Base-by-base conservation (phyloP, 495 filamentous ascomycete species). In the Tuber melanosporum region DNA sequence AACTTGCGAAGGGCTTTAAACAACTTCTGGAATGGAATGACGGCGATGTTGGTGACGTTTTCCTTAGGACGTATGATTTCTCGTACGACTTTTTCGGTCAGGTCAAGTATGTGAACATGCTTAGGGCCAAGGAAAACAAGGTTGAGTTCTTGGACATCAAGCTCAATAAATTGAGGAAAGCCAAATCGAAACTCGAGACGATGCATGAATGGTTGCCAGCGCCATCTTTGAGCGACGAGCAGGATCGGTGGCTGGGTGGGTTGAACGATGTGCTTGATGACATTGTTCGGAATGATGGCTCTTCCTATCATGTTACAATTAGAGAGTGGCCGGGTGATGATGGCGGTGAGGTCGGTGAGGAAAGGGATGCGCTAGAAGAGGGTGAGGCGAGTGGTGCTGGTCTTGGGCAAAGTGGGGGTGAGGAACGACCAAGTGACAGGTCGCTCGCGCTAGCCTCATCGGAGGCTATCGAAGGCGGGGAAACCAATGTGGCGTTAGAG, bases 1-100 rank as follows among this genome's bases (percentile, higher is more conserved):
- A 91, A 20, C 88, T 97, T 0, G 89, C 89, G 32, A 91, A 87
- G 78, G 92, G 93, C 8, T 87, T 98, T 1, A 90, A 89, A 6
- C 84, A 86, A 14, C 86, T 97, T 14, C 86, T 93, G 7, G 85
- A 89, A 66, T 97, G 94, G 93, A 85, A 89, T 41, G 89, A 95
- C 71, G 94, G 92, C 22, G 88, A 91, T 45, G 92, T 98, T 32
- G 91, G 90, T 66, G 93, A 97, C 77, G 84, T 94, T 9, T 97
- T 96, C 82, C 85, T 89, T 74, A 88, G 92, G 72, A 92, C 91
- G 0, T 97, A 97, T 82, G 92, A 93, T 75, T 97, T 95, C 84
- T 93, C 91, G 44, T 91, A 92, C 70, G 90, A 92, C 26, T 87
- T 88, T 19, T 91, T 91, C 71, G 93, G 91, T 14, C 80, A 87